Evolutionary conservation across 2,329 filamentous ascomycete genomes (phyloP).

Genomic region (Atkinsonella texensis): DNA sequence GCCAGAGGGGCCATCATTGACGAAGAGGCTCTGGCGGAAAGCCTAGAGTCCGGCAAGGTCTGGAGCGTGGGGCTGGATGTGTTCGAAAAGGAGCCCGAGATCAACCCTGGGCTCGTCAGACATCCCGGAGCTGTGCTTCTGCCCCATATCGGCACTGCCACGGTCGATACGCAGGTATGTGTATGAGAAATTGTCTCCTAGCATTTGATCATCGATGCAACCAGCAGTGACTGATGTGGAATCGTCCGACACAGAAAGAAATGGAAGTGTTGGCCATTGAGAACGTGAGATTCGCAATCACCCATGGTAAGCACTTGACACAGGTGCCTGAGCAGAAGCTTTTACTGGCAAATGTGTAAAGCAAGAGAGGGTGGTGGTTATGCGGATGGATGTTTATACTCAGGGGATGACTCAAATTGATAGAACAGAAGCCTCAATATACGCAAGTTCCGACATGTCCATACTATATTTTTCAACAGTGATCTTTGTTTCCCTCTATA

Average conservation of each 20-base stretch:
- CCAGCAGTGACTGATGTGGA: no score
- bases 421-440: neutral
- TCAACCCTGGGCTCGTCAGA: conserved; percentile 46
- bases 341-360: neutral
- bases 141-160: conserved; percentile 58
- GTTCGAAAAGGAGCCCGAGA: conserved; percentile 44
- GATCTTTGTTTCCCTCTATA: no score
- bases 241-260: conserved; percentile 8
- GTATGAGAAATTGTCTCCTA: neutral
- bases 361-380: neutral
- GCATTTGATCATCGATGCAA: neutral
- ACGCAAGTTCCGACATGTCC: neutral
- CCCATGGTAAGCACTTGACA: conserved; percentile 8
- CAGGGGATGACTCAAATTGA: neutral
- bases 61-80: conserved; percentile 44
- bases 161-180: conserved; percentile 31
- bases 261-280: conserved; percentile 19
- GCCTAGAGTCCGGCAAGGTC: conserved; percentile 40
- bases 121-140: conserved; percentile 50
- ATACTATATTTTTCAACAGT: neutral
- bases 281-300: conserved; percentile 21
- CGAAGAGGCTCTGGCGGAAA: conserved; percentile 40
- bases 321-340: conserved; percentile 9
- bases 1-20: conserved; percentile 45
- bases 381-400: neutral